Evolutionary conservation across 345 rosid species (phyloP), one percentile per base, ranked within the genome.

Genomic region (Gossypium ekmanianum): DNA sequence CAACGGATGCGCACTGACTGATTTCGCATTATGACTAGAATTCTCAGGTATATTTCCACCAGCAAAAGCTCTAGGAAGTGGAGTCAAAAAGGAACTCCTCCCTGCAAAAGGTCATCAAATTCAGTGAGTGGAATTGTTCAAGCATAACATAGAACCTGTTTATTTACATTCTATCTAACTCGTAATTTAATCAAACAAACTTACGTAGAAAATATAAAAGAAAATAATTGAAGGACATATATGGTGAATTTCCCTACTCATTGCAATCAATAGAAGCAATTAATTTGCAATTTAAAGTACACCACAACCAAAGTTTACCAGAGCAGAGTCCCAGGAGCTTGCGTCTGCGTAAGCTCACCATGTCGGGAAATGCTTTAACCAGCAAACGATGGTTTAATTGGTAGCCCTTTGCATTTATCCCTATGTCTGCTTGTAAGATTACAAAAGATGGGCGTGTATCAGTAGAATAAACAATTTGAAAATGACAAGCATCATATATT

Each of bases 31-130:
- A 47, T 75, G 84, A 65, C 51, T 74, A 66, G 87, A 72, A 76
- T 74, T 83, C 71, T 78, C 78, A 68, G 82, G 73, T 55, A 79
- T 66, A 77, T 20, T 77, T 61, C 84, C 87, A 77, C 75, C 73
- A 26, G 85, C 90, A 59, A 74, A 79, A 75, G 74, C 81, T 81
- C 83, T 86, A 50, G 88, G 86, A 74, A 85, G 82, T 51, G 91
- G 94, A 79, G 87, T 81, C 75, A 88, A 72, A 79, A 87, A 88
- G 69, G 85, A 83, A 77, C 71, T 83, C 82, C 80, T 87, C 66
- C 94, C 94, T 90, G 72, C 70, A 67, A 80, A 71, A 22, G 52
- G 52, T 50, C 18, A 58, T 26, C 4, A 76, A 47, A 76, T 62
- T 73, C 50, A 54, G 61, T 67, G 59, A 52, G 75, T 71, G 73